Conservation (phyloP, 83 land plant genomes). For the Isoetes engelmannii region DNA sequence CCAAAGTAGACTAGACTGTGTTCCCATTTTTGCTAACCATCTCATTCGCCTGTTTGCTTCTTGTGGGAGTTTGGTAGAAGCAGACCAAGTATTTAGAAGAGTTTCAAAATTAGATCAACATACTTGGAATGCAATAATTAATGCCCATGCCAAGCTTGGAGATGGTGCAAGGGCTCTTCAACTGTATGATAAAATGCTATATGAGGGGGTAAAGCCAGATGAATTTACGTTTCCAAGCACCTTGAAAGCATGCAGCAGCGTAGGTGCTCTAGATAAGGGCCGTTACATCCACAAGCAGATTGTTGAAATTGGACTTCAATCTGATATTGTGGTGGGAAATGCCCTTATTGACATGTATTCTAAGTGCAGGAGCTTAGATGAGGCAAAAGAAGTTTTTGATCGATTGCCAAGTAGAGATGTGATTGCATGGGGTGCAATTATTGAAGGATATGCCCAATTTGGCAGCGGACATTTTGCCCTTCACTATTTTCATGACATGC, state of each 20-base stretch:
- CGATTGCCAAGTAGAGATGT: neutral
- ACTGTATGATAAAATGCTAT: slow-evolving; percentile 2
- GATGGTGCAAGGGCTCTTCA: slow-evolving; percentile 5
- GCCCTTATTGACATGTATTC: slow-evolving; percentile 42
- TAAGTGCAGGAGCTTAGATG: slow-evolving; percentile 15
- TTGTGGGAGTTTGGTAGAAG: neutral
- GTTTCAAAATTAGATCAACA: neutral
- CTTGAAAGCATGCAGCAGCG: slow-evolving; percentile 26
- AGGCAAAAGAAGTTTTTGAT: slow-evolving; percentile 1
- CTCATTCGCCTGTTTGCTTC: slow-evolving; percentile 3
- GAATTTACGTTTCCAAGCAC: slow-evolving; percentile 28
- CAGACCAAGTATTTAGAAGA: neutral
- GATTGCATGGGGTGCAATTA: neutral
- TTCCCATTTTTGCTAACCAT: neutral
- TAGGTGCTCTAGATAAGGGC: slow-evolving; percentile 14
- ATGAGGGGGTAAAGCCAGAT: slow-evolving; percentile 13
- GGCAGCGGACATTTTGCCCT: neutral
- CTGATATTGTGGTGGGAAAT: slow-evolving; percentile 25
- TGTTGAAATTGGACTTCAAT: slow-evolving; percentile 19
- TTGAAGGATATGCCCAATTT: slow-evolving; percentile 2
- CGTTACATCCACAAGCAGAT: slow-evolving; percentile 23
- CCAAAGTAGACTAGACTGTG: neutral
- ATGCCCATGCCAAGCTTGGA: neutral
- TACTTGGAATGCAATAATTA: slow-evolving; percentile 14
- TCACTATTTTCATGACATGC: neutral